Evolutionary conservation across 2,329 filamentous ascomycete genomes (phyloP), one percentile per base, ranked within the genome.

Genomic region (Cladophialophora bantiana): DNA sequence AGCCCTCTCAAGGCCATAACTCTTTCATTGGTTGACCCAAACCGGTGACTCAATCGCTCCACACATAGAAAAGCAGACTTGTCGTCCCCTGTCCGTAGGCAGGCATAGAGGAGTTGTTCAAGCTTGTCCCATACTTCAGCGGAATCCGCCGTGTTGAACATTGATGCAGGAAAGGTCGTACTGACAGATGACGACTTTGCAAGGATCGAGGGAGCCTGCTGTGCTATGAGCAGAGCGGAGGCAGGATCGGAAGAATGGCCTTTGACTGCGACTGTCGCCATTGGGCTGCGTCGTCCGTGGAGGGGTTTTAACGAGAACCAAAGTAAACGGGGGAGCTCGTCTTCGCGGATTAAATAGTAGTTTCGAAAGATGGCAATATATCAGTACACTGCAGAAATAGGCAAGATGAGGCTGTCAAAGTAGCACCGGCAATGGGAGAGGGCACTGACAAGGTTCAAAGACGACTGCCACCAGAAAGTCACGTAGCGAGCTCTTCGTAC

Each of bases 81-180:
- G 73, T 96, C 90, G 78, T 98, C 92, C 62, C 92, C 91, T 0
- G 92, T 93, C 59, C 92, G 90, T 42, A 99, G 85, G 74, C 92
- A 95, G 35, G 93, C 88, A 38, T 95, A 82, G 72, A 98, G 83
- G 18, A 98, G 85, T 76, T 96, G 95, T 80, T 98, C 94, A 78
- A 95, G 91, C 52, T 87, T 88, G 15, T 86, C 86, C 93, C 94
- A 98, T 75, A 92, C 84, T 71, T 96, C 93, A 62, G 91, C 84
- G 0, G 89, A 89, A 77, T 97, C 94, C 35, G 79, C 77, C 48
- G 81, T 79, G 66, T 81, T 77, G 72, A 86, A 78, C 60, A 85
- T 77, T 7, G 80, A 84, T 59, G 86, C 79, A 57, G 82, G 85
- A 78, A 82, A 86, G 34, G 79, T 81, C n/a, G 81, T 76, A 54